Evolutionary conservation across 331 rosid genomes (phyloP).

Genomic region (Acacia pycnantha): DNA sequence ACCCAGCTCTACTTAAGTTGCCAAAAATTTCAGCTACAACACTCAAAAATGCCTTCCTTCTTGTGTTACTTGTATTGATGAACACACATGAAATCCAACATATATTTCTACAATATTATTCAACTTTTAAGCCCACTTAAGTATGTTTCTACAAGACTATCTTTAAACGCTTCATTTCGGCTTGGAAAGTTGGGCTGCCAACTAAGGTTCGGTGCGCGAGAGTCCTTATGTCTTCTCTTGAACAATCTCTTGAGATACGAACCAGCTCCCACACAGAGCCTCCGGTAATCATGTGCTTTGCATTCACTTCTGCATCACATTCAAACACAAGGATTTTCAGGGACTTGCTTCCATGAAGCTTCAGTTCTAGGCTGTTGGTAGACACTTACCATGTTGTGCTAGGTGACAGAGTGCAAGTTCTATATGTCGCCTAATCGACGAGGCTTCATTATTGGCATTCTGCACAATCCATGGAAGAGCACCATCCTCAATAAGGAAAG

Average conservation of each 20-base stretch:
- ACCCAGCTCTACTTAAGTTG: constrained; percentile 23
- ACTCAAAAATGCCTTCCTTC: constrained; percentile 27
- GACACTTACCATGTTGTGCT: constrained; percentile 83
- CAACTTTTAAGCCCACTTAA: constrained; percentile 23
- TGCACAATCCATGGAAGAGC: constrained; percentile 98
- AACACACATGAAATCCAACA: constrained; percentile 17
- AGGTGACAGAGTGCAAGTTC: constrained; percentile 98
- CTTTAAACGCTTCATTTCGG: constrained; percentile 79
- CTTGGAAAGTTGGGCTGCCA: constrained; percentile 82
- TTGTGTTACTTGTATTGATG: constrained; percentile 1
- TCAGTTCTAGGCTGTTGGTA: constrained; percentile 23
- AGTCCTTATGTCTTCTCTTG: constrained; percentile 87
- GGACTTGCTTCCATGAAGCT: not conserved
- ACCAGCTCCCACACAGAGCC: constrained; percentile 98
- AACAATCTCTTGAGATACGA: constrained; percentile 85
- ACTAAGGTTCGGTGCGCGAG: constrained; percentile 82
- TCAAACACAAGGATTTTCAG: constrained; percentile 27
- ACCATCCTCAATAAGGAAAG: constrained; percentile 91
- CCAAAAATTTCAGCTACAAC: constrained; percentile 31
- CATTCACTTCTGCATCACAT: constrained; percentile 74
- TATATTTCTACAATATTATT: not conserved
- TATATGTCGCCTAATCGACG: constrained; percentile 85
- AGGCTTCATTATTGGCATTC: constrained; percentile 90
- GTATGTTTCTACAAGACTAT: constrained; percentile 18
- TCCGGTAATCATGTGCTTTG: constrained; percentile 86